Base-by-base conservation (phyloP, 805 yeast genomes). In the Suhomyces faveliae region DNA sequence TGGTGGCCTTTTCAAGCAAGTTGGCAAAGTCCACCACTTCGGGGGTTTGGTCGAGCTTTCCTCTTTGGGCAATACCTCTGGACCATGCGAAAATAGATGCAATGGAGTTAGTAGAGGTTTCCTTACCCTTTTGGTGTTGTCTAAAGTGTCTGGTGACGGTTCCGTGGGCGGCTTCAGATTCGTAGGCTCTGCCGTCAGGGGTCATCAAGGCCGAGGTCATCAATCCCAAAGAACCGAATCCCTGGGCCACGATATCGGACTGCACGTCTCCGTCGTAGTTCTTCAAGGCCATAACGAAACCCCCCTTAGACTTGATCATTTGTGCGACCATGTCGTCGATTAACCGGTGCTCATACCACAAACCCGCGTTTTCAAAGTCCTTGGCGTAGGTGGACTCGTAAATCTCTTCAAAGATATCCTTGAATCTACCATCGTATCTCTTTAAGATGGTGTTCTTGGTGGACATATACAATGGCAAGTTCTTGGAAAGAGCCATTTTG, bases 311-410 rank as follows among this genome's bases (percentile, higher is more conserved):
- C 67, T 87, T 87, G 62, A 87, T 69, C 94, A 87, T 87, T 68
- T 87, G 94, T 4, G 92, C 92, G 51, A 87, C 94, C 90, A 87
- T 87, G 64, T 87, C 94, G 66, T 87, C 94, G 53, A 87, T 87
- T 62, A 87, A 76, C 67, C 94, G 79, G 67, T 87, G 94, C 66
- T 87, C 91, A 59, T 85, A 87, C 74, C 81, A 78, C 54, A 87
- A 77, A 19, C 85, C 86, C 27, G 72, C 71, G 11, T 69, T 66
- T 59, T 84, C 88, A 57, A 85, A 85, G 47, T 77, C 66, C 9
- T 67, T 13, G 58, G 79, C 76, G 70, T 86, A 87, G 39, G 73
- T 71, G 13, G 73, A 47, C 44, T 83, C 88, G 58, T 78, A 87
- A 45, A 86, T 64, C 51, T 77, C 81, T 66, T 84, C 83, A 73